Evolutionary conservation across 345 rosid species (phyloP), one percentile per base, ranked within the genome.

Genomic region (Durio zibethinus): DNA sequence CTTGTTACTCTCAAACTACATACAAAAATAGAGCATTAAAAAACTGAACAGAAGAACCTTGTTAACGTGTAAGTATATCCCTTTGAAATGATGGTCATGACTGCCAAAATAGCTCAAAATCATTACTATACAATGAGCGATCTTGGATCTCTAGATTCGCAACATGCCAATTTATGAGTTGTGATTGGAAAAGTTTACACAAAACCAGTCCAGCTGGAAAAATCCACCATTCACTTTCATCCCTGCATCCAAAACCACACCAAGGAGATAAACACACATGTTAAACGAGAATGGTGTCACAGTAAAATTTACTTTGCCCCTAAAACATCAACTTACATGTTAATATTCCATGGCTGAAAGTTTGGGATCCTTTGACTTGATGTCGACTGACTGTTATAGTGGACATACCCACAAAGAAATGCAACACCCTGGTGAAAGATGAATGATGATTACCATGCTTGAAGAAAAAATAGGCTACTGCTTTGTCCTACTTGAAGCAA

Each of bases 181-280:
- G 97, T 10, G 99, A 91, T 72, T 96, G 99, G 63, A 96, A 81
- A 68, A 90, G 83, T 82, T 96, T 96, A 86, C 97, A 96, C 36
- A 91, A 70, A 65, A 96, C 98, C 78, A 96, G 85, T 66, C 91
- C 97, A 31, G 88, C 97, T 23, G 99, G 99, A 80, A 96, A 94
- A 77, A 96, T 87, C 99, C 99, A 94, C 98, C 99, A 91, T 80
- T 94, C 99, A 78, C 97, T 92, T 80, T 96, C 99, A 81, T 95
- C 98, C 97, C 99, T 96, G 94, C 90, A 84, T 56, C 78, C 74
- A 78, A 65, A 70, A 74, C 65, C n/a, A 16, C 12, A 29, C 47
- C 11, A 80, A 54, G 63, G 20, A 20, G 16, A 54, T 36, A 8
- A 33, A 43, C 42, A 73, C 75, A 76, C 29, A 50, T 40, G 77